Conservation (phyloP, 2,329 filamentous ascomycete species). For the Monilinia polystroma region DNA sequence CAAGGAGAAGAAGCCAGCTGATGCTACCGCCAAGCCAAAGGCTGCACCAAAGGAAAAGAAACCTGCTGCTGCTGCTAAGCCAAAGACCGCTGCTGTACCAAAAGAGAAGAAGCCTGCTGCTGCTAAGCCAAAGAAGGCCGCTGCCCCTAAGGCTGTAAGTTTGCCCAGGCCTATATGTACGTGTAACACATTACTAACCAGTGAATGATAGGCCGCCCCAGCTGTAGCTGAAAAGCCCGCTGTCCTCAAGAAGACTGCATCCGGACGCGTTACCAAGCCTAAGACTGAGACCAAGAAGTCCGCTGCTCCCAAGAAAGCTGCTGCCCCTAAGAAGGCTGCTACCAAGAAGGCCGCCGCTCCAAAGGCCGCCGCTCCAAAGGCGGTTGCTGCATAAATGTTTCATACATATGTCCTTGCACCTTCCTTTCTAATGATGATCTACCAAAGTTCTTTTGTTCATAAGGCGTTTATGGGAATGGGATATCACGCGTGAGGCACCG, state of each 20-base stretch:
- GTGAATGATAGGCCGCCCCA: slow-evolving; percentile 55
- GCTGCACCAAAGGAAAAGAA: slow-evolving; percentile 44
- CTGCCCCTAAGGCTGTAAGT: slow-evolving; percentile 38
- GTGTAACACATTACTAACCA: slow-evolving; percentile 25
- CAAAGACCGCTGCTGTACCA: slow-evolving; percentile 36
- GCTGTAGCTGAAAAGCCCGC: slow-evolving; percentile 63
- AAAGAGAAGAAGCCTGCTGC: slow-evolving; percentile 34
- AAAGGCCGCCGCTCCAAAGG: slow-evolving; percentile 38
- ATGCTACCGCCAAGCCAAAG: slow-evolving; percentile 42
- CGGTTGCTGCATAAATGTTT: slow-evolving; percentile 24
- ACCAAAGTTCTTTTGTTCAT: not conserved
- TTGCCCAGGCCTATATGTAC: too few species aligned
- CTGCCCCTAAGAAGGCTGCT: slow-evolving; percentile 38
- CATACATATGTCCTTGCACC: not conserved
- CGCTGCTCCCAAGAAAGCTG: slow-evolving; percentile 40
- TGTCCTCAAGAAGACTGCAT: slow-evolving; percentile 68
- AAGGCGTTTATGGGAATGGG: slow-evolving; percentile 8
- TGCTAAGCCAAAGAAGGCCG: slow-evolving; percentile 38
- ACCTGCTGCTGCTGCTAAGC: slow-evolving; percentile 41
- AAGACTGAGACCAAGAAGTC: slow-evolving; percentile 48
- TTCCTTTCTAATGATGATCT: slow-evolving; percentile 7
- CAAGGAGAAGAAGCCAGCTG: slow-evolving; percentile 29
- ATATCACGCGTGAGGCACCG: slow-evolving; percentile 15
- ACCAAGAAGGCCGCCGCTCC: slow-evolving; percentile 31
- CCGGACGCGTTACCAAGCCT: slow-evolving; percentile 67